Percentiles rank a stretch among this genome's conserved stretches.
These are phyloP conservation scores for Platanthera zijinensis DNA, from an alignment of 106 monocot species.

Conservation along the genomic window DNA sequence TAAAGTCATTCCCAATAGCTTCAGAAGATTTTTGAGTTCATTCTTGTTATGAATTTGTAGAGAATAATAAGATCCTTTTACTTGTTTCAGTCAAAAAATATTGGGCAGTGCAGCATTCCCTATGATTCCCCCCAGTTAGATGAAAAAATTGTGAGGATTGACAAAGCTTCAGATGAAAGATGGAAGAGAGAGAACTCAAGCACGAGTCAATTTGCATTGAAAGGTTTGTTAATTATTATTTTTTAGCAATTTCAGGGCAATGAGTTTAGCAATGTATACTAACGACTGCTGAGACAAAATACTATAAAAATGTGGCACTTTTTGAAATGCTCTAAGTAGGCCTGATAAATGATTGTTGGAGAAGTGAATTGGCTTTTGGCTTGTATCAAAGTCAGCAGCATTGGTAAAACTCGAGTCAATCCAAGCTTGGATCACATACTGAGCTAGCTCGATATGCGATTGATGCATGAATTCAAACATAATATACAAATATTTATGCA, in stretches of 20 bases:
- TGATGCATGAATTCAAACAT: too few species aligned
- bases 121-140: conserved; percentile 18
- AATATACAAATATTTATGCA: too few species aligned
- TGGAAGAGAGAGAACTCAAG: conserved; percentile 36
- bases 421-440: too few species aligned
- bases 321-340: background rate
- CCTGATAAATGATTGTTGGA: too few species aligned
- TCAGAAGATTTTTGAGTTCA: background rate
- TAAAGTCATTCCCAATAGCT: background rate
- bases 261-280: background rate
- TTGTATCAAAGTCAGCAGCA: too few species aligned
- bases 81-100: conserved; percentile 28
- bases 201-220: conserved; percentile 8
- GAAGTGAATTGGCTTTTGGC: too few species aligned
- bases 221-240: conserved; percentile 34
- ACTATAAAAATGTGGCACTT: background rate
- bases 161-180: conserved; percentile 52
- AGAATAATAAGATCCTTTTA: background rate
- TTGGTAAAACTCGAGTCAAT: too few species aligned
- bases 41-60: background rate
- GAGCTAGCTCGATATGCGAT: too few species aligned
- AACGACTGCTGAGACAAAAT: too few species aligned
- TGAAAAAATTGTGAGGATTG: conserved; percentile 42
- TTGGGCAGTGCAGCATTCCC: conserved; percentile 16
- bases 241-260: background rate